Percentiles rank a stretch among this genome's conserved stretches.
Evolutionary conservation across 139 green algal genomes (phyloP).

Genomic region (Nannochloris sp.): DNA sequence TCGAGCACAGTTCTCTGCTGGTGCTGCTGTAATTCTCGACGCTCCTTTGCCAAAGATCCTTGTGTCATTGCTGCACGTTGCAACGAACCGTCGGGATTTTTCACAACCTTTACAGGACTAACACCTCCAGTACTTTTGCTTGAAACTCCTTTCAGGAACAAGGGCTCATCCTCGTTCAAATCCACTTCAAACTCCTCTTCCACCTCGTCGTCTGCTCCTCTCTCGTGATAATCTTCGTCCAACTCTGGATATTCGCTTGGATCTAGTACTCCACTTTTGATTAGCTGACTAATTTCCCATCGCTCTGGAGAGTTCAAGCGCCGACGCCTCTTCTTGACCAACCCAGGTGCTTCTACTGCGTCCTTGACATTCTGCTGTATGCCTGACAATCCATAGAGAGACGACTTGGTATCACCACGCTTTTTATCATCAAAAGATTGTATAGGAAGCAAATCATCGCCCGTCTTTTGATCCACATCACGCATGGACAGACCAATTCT

Average conservation of each 20-base stretch:
- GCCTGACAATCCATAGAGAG: slow-evolving; percentile 70
- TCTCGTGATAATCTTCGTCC: slow-evolving; percentile 66
- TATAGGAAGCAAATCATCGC: slow-evolving; percentile 63
- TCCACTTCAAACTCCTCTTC: slow-evolving; percentile 98
- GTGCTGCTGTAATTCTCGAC: slow-evolving; percentile 90
- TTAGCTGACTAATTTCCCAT: slow-evolving; percentile 48
- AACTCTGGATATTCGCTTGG: slow-evolving; percentile 80
- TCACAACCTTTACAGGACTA: slow-evolving; percentile 94
- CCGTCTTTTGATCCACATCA: slow-evolving; percentile 91
- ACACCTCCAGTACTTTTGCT: slow-evolving; percentile 10
- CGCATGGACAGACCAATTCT: slow-evolving; percentile 78
- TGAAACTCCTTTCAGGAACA: slow-evolving; percentile 79
- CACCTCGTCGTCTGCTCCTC: slow-evolving; percentile 15
- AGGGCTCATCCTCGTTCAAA: slow-evolving; percentile 91
- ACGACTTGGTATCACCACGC: slow-evolving; percentile 9
- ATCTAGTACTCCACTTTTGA: slow-evolving; percentile 73
- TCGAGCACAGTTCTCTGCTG: slow-evolving; percentile 89
- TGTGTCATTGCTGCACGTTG: slow-evolving; percentile 96
- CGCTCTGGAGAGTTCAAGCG: slow-evolving; percentile 45
- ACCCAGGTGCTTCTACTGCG: background rate
- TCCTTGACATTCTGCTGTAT: slow-evolving; percentile 36
- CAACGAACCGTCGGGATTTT: slow-evolving; percentile 94
- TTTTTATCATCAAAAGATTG: slow-evolving; percentile 26
- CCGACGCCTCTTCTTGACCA: slow-evolving; percentile 11
- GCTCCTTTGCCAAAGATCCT: slow-evolving; percentile 89